Evolutionary conservation across 805 yeast species (phyloP).

Genomic region (Candida schatavii): DNA sequence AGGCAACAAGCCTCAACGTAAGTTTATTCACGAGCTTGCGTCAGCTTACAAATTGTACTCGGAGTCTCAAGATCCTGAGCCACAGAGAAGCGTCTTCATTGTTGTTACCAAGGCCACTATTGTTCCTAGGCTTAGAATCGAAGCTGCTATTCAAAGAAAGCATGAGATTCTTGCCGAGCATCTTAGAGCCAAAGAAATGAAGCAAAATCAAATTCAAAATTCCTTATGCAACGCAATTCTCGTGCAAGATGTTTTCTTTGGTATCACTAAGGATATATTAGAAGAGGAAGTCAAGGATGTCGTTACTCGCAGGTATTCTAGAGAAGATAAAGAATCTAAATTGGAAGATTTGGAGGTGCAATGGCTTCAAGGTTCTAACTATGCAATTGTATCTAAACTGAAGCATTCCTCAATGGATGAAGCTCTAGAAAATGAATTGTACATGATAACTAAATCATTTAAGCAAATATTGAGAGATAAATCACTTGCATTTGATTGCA

Average conservation of each 20-base stretch:
- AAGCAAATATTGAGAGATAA: constrained; percentile 30
- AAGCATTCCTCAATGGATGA: constrained; percentile 29
- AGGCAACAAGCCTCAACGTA: constrained; percentile 67
- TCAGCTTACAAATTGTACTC: constrained; percentile 55
- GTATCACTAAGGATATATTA: constrained; percentile 47
- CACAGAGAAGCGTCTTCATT: constrained; percentile 70
- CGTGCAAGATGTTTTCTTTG: constrained; percentile 51
- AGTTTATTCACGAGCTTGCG: constrained; percentile 68
- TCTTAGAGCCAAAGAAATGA: constrained; percentile 17
- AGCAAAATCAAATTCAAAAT: constrained; percentile 22
- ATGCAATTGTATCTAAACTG: constrained; percentile 37
- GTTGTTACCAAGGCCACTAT: constrained; percentile 29
- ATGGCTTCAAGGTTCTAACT: constrained; percentile 42
- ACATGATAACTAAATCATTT: constrained; percentile 35
- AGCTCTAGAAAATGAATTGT: constrained; percentile 43
- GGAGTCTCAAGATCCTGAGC: constrained; percentile 81
- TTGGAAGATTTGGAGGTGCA: constrained; percentile 29
- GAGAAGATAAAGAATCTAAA: constrained; percentile 11
- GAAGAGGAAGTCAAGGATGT: constrained; percentile 25
- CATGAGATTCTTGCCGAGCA: constrained; percentile 20
- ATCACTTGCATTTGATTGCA: constrained; percentile 50
- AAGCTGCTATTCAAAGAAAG: constrained; percentile 34
- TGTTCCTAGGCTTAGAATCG: constrained; percentile 46
- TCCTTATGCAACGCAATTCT: constrained; percentile 51
- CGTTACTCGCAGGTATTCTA: constrained; percentile 7